A percentile compares a stretch with the other conserved stretches of the same genome.
Evolutionary conservation across 129 eudicot genomes (phyloP).

Genomic region (Escallonia herrerae): DNA sequence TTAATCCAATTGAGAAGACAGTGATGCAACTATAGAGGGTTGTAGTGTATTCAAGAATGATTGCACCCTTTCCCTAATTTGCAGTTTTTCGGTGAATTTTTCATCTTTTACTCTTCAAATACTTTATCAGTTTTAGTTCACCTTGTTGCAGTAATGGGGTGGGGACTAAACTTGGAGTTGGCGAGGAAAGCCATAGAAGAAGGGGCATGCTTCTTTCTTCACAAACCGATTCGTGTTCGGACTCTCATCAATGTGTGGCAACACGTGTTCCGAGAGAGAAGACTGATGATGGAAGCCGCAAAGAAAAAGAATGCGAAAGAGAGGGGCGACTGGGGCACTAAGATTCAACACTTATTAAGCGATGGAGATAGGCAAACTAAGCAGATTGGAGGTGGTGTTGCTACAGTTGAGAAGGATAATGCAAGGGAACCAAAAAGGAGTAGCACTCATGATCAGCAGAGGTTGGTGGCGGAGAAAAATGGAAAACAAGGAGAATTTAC

Average conservation of each 20-base stretch:
- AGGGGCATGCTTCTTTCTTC: neutral
- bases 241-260: conserved; percentile 2
- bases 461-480: neutral
- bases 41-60: too few species aligned
- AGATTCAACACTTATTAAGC: neutral
- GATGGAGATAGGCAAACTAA: neutral
- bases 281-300: neutral
- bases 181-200: neutral
- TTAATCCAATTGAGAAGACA: too few species aligned
- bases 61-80: too few species aligned
- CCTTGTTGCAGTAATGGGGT: neutral
- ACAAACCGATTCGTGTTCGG: neutral
- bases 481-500: neutral
- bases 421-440: neutral
- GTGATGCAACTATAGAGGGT: too few species aligned
- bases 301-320: neutral
- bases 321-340: neutral
- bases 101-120: neutral
- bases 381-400: neutral
- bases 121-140: neutral
- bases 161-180: neutral
- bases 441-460: neutral
- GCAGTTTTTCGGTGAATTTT: neutral
- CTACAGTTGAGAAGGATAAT: neutral
- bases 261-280: conserved; percentile 1